Base-by-base conservation (phyloP, 257 asterid species). In the Eucommia ulmoides region DNA sequence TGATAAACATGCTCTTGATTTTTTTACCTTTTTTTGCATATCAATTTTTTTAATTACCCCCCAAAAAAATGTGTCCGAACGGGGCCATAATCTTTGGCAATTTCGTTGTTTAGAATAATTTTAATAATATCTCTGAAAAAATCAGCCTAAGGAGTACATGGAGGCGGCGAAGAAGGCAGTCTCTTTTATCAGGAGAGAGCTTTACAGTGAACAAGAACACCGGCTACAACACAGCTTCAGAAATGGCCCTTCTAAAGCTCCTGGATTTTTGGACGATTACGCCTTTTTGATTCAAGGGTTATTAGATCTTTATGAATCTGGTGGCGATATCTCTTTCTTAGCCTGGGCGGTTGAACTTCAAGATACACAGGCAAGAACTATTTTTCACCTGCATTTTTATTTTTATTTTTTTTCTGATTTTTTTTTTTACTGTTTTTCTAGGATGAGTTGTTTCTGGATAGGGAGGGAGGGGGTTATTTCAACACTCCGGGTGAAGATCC, bases 281-380 rank as follows among this genome's bases (percentile, higher is more conserved):
- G 94, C 96, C 6, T 89, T 85, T 53, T 65, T 89, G 20, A 80
- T 85, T 52, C 68, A 94, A 6, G 92, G 85, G 51, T 72, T 85
- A 33, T 59, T 85, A 23, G 98, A 85, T 65, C 72, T 89, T 44
- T 89, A 82, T 16, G 96, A 89, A 62, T 75, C 49, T 41, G 98
- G 98, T 10, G 68, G 96, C 57, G 73, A 94, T 24, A 38, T 78
- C 19, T 71, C 61, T 63, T 85, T 94, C 93, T 74, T 89, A 52
- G 62, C 62, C n/a, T 89, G 98, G 96, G 98, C 92, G 19, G 69
- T 80, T 53, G 93, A 89, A 62, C 80, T 89, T 22, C 98, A 89
- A 38, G 73, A 69, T 24, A 76, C 50, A 24, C 96, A 82, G 87
- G 96, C 76, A 59, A 53, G 50, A 63, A 25, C 23, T n/a, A 16